Percentiles rank a stretch among this genome's conserved stretches.
Evolutionary conservation across 805 yeast genomes (phyloP).

Genomic region (Metschnikowia santaceciliae): DNA sequence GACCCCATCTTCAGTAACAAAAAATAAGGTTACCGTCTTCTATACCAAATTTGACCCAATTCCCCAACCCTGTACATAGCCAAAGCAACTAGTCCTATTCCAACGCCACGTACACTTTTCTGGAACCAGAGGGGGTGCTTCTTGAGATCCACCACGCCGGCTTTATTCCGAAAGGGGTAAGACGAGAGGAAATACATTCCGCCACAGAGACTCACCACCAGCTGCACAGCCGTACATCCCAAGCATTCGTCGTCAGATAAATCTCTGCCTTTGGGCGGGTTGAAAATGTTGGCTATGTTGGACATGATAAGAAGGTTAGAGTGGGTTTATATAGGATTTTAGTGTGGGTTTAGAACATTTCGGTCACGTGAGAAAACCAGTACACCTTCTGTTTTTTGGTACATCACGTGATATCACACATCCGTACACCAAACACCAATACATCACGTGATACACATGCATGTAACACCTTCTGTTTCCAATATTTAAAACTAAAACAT

Average conservation of each 20-base stretch:
- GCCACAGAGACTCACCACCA: conserved; percentile 52
- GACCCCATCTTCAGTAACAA: too few relatives aligned
- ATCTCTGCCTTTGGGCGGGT: conserved; percentile 44
- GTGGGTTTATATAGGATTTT: too few relatives aligned
- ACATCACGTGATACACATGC: too few relatives aligned
- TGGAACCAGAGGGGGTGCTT: conserved; percentile 63
- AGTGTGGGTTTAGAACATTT: too few relatives aligned
- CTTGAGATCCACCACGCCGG: conserved; percentile 29
- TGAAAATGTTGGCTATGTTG: conserved; percentile 51
- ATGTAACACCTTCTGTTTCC: too few relatives aligned
- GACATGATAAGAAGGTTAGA: conserved; percentile 22
- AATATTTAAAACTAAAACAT: too few relatives aligned
- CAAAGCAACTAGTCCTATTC: conserved; percentile 49
- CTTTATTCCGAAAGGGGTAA: conserved; percentile 46
- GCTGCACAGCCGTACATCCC: conserved; percentile 66
- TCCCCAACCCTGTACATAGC: conserved; percentile 66
- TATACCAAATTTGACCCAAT: conserved; percentile 26
- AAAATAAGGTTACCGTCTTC: neutral
- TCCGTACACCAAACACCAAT: too few relatives aligned
- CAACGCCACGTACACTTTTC: conserved; percentile 47
- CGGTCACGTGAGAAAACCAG: too few relatives aligned
- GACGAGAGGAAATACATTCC: conserved; percentile 64
- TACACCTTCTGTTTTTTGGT: too few relatives aligned
- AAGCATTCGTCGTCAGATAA: conserved; percentile 51
- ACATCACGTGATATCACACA: too few relatives aligned